A percentile compares a stretch with the other conserved stretches of the same genome.
phyloP scores from a whole-genome alignment of 1,139 yeast species.

The Zygoascus sp. region DNA sequence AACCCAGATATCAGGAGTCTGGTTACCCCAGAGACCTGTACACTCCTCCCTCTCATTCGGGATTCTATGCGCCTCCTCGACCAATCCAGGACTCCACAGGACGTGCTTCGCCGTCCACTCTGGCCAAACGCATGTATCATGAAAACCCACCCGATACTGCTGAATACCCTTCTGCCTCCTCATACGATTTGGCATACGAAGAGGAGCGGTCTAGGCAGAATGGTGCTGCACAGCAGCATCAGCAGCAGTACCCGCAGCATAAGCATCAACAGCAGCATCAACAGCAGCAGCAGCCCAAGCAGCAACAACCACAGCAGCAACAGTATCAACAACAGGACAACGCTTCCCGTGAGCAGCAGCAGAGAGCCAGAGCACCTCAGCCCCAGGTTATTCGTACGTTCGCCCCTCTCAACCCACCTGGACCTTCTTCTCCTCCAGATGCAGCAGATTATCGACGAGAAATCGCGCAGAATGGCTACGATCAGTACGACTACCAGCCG shows the following conservation, averaged over 20 bases:
- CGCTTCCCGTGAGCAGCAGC: too few relatives aligned
- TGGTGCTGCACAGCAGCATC: not conserved
- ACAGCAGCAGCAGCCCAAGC: too few relatives aligned
- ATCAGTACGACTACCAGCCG: constrained; percentile 3
- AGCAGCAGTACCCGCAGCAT: not conserved
- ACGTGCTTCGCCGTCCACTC: constrained; percentile 17
- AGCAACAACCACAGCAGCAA: not conserved
- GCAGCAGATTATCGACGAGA: constrained; percentile 25
- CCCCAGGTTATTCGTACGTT: constrained; percentile 4
- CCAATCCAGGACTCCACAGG: constrained; percentile 14
- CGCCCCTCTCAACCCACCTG: constrained; percentile 9
- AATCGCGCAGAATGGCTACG: not conserved
- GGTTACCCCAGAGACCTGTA: constrained; percentile 8
- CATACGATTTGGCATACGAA: constrained; percentile 2
- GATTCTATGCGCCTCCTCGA: constrained; percentile 13
- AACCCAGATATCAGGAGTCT: constrained; percentile 3
- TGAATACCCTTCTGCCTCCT: constrained; percentile 4
- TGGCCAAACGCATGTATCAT: constrained; percentile 14
- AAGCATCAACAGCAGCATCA: too few relatives aligned
- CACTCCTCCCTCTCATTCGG: constrained; percentile 10
- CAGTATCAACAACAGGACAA: too few relatives aligned
- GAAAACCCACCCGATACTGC: constrained; percentile 10
- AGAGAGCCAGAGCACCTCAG: not conserved
- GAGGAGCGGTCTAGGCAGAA: not conserved
- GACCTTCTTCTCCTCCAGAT: constrained; percentile 15